These are phyloP conservation scores for Leptoxyphium fumago DNA, from an alignment of 2,329 filamentous ascomycete genomes.

Conservation along the genomic window DNA sequence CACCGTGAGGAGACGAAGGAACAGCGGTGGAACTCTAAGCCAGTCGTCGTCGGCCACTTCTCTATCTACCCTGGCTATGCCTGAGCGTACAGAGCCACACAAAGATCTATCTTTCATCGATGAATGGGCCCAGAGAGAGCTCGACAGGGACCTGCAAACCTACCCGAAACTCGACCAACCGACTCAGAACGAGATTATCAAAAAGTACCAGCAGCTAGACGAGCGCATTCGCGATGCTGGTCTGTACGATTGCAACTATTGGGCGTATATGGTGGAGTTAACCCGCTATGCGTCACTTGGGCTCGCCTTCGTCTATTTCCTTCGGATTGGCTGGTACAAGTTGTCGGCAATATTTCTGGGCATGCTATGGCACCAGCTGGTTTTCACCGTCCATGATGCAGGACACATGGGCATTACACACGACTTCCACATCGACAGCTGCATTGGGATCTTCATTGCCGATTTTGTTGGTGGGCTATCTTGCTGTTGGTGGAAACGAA, in stretches of 20 bases:
- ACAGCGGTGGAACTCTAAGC: slow-evolving; percentile 17
- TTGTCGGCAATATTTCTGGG: slow-evolving; percentile 63
- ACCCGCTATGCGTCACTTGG: slow-evolving; percentile 59
- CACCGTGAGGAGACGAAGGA: slow-evolving; percentile 22
- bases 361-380: slow-evolving; percentile 82
- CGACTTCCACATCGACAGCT: slow-evolving; percentile 64
- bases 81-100: slow-evolving; percentile 21
- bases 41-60: slow-evolving; percentile 44
- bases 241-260: slow-evolving; percentile 74
- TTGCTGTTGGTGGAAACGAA: slow-evolving; percentile 58
- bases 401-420: slow-evolving; percentile 97
- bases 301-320: slow-evolving; percentile 38
- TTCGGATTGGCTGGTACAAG: slow-evolving; percentile 29
- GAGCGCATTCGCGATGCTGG: slow-evolving; percentile 57
- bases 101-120: slow-evolving; percentile 34
- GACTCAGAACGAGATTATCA: slow-evolving; percentile 61
- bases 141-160: slow-evolving; percentile 59
- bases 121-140: slow-evolving; percentile 15
- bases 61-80: slow-evolving; percentile 35
- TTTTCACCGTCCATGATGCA: slow-evolving; percentile 88
- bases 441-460: slow-evolving; percentile 80
- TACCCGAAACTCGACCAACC: slow-evolving; percentile 64
- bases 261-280: slow-evolving; percentile 60
- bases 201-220: slow-evolving; percentile 69
- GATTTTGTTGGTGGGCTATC: slow-evolving; percentile 82